These are phyloP conservation scores for Xerocomus spinulosus DNA, from an alignment of 768 basidiomycete genomes.

Conservation along the genomic window DNA sequence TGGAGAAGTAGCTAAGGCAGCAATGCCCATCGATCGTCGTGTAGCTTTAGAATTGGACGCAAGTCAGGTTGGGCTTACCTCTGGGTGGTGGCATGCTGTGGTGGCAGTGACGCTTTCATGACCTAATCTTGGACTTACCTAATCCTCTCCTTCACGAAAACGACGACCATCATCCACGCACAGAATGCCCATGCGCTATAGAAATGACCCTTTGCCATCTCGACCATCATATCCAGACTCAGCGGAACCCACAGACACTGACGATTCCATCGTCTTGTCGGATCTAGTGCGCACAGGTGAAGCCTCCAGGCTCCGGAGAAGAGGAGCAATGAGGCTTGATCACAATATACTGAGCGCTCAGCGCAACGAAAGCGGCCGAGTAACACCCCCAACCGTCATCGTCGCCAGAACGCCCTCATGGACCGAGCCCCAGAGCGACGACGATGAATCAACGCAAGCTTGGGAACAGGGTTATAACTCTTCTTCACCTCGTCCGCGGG, in stretches of 20 bases:
- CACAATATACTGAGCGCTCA: slow-evolving; percentile 30
- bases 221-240: slow-evolving; percentile 13
- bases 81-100: too few relatives aligned
- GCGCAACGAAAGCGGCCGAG: slow-evolving; percentile 24
- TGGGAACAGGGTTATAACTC: slow-evolving; percentile 34
- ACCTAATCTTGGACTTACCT: slow-evolving; percentile 9
- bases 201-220: slow-evolving; percentile 12
- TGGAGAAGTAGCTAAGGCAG: too few relatives aligned
- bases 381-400: slow-evolving; percentile 26
- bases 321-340: slow-evolving; percentile 69
- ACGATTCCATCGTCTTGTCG: slow-evolving; percentile 67
- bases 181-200: slow-evolving; percentile 32
- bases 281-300: slow-evolving; percentile 73
- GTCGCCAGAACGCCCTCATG: slow-evolving; percentile 30
- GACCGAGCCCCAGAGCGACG: slow-evolving; percentile 32
- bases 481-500: slow-evolving; percentile 22
- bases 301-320: slow-evolving; percentile 64
- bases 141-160: slow-evolving; percentile 7
- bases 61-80: too few relatives aligned
- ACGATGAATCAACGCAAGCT: slow-evolving; percentile 30
- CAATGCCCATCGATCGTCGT: too few relatives aligned
- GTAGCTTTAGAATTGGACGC: too few relatives aligned
- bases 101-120: too few relatives aligned
- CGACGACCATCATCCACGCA: slow-evolving; percentile 22
- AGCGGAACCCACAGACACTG: slow-evolving; percentile 43